A percentile compares a stretch with the other conserved stretches of the same genome.
Evolutionary conservation across 192 early-diverging fungal species (phyloP).

Genomic region (Lunasporangiospora selenospora): DNA sequence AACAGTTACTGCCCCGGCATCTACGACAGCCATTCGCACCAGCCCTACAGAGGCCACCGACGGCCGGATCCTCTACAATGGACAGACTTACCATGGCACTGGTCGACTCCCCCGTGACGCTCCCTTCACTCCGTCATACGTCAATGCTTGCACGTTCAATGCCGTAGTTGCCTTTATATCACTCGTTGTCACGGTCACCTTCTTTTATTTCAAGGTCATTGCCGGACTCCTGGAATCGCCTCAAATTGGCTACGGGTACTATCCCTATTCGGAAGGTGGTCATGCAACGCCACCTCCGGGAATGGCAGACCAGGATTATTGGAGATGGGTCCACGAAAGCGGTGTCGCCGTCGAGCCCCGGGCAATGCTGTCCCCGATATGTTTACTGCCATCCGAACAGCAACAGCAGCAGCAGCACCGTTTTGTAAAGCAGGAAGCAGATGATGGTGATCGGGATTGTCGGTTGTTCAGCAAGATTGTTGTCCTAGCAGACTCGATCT

Average conservation of each 20-base stretch:
- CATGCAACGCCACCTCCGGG: too few relatives aligned
- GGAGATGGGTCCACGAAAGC: too few relatives aligned
- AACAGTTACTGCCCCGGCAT: neutral
- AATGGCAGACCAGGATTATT: too few relatives aligned
- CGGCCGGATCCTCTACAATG: neutral
- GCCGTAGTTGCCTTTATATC: slow-evolving; percentile 41
- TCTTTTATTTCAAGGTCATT: slow-evolving; percentile 47
- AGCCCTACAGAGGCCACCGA: neutral
- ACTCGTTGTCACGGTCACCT: slow-evolving; percentile 28
- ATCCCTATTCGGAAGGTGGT: too few relatives aligned
- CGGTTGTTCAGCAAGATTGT: slow-evolving; percentile 42
- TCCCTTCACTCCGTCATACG: slow-evolving; percentile 35
- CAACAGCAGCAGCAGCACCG: neutral
- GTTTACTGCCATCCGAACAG: slow-evolving; percentile 3
- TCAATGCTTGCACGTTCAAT: slow-evolving; percentile 42
- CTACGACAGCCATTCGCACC: neutral
- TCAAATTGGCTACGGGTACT: too few relatives aligned
- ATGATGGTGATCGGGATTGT: slow-evolving; percentile 3
- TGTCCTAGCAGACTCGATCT: slow-evolving; percentile 37
- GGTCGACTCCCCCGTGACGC: slow-evolving; percentile 43
- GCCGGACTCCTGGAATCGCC: slow-evolving; percentile 34
- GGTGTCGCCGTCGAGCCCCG: slow-evolving; percentile 29
- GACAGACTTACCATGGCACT: slow-evolving; percentile 11
- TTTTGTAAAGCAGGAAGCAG: neutral
- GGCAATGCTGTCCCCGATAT: slow-evolving; percentile 12